A percentile compares a stretch with the other conserved stretches of the same genome.
phyloP scores from a whole-genome alignment of 2,329 filamentous ascomycete genomes.

The Penicillium sp. region DNA sequence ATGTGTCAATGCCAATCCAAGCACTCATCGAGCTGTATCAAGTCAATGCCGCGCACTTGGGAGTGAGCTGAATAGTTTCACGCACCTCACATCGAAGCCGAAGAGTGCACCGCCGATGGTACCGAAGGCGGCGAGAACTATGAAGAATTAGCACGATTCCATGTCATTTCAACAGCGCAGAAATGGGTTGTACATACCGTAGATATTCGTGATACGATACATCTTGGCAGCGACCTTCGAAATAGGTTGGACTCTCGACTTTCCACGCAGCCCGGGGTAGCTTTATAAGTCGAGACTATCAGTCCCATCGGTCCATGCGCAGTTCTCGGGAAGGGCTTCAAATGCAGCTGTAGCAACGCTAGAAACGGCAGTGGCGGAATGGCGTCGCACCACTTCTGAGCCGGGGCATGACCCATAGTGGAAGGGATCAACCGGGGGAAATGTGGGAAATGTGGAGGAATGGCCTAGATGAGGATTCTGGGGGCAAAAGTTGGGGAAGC shows the following conservation, averaged over 20 bases:
- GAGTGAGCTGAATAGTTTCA: conserved; percentile 45
- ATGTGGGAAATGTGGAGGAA: conserved; percentile 22
- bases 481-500: conserved; percentile 22
- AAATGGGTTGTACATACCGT: conserved; percentile 30
- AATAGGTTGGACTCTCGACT: background rate
- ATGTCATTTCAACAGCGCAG: background rate
- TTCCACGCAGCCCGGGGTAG: conserved; percentile 4
- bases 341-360: conserved; percentile 1
- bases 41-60: conserved; percentile 9
- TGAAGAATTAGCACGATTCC: background rate
- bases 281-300: conserved; percentile 20
- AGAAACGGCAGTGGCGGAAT: conserved; percentile 1
- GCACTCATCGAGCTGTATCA: conserved; percentile 40
- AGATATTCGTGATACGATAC: conserved; percentile 54
- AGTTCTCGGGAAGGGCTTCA: conserved; percentile 13
- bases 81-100: conserved; percentile 63
- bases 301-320: conserved; percentile 12
- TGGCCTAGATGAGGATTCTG: conserved; percentile 15
- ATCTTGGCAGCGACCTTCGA: conserved; percentile 17
- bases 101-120: conserved; percentile 62
- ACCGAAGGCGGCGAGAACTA: conserved; percentile 59
- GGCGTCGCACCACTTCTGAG: conserved; percentile 14
- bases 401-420: conserved; percentile 7
- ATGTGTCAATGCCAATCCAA: conserved; percentile 57
- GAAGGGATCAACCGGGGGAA: conserved; percentile 21